These are phyloP conservation scores for Aspergillus pseudonomiae DNA, from an alignment of 2,329 filamentous ascomycete genomes.

Conservation along the genomic window DNA sequence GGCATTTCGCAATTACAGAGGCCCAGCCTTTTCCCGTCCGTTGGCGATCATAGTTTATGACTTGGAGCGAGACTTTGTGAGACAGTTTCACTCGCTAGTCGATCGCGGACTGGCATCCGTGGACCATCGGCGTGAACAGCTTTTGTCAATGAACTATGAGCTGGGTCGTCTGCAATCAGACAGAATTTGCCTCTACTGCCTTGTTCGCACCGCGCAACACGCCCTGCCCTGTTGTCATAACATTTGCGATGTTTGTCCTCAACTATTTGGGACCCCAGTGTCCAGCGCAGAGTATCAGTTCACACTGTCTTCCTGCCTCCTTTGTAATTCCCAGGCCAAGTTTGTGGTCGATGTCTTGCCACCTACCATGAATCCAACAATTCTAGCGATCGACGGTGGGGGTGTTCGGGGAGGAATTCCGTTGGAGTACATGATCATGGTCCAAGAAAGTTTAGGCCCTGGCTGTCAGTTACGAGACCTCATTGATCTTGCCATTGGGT, in stretches of 20 bases:
- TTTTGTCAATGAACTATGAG: conserved; percentile 10
- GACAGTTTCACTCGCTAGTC: conserved; percentile 1
- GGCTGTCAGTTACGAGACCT: conserved; percentile 14
- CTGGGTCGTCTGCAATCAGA: conserved; percentile 20
- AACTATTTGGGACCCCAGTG: conserved; percentile 20
- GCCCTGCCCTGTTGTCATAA: conserved; percentile 22
- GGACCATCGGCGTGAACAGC: conserved; percentile 2
- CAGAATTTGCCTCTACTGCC: conserved; percentile 25
- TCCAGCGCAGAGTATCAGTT: conserved; percentile 21
- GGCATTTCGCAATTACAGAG: no score
- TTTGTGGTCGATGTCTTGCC: conserved; percentile 26
- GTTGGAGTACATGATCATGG: conserved; percentile 18
- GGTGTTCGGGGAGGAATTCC: conserved; percentile 27
- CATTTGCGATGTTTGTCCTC: conserved; percentile 25
- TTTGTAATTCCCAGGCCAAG: conserved; percentile 17
- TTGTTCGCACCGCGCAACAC: conserved; percentile 21
- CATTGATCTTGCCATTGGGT: conserved; percentile 16
- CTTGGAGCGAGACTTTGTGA: conserved; percentile 12
- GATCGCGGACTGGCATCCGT: neutral
- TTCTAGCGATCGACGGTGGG: conserved; percentile 32
- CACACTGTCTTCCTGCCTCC: conserved; percentile 20
- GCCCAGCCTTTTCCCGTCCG: no score
- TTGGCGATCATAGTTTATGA: no score
- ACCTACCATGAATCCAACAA: conserved; percentile 26
- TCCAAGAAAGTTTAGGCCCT: conserved; percentile 18